Evolutionary conservation across 164 flowering plant genomes (phyloP).

Genomic region (Protea cynaroides): DNA sequence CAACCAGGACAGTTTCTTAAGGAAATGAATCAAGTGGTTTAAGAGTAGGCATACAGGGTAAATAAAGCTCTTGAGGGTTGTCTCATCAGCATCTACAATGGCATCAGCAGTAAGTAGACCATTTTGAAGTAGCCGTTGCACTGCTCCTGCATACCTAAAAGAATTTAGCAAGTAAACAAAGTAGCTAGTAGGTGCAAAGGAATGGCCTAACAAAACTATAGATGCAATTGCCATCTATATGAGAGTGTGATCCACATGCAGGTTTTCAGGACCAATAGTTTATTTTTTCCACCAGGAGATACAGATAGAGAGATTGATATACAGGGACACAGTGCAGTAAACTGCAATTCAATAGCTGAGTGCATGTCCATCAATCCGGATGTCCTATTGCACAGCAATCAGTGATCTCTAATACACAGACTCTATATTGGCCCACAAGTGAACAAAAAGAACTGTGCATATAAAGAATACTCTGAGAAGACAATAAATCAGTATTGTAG

Average conservation of each 20-base stretch:
- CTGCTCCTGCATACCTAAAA: slow-evolving; percentile 61
- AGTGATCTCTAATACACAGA: not conserved
- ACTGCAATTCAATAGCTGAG: not conserved
- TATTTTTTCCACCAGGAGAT: not conserved
- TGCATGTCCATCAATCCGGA: not conserved
- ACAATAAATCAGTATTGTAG: not conserved
- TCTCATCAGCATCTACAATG: slow-evolving; percentile 70
- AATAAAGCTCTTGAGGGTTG: slow-evolving; percentile 60
- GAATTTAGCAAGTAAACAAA: slow-evolving; percentile 9
- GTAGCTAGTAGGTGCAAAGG: not conserved
- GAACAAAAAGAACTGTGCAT: not conserved
- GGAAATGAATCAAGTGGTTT: not conserved
- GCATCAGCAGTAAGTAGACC: slow-evolving; percentile 68
- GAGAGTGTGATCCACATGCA: not conserved
- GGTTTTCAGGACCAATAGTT: not conserved
- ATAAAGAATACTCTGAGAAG: not conserved
- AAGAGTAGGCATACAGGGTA: slow-evolving; percentile 59
- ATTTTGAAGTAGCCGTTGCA: slow-evolving; percentile 73
- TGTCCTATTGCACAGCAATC: not conserved
- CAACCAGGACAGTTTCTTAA: not conserved
- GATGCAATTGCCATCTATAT: not conserved
- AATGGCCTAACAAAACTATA: not conserved
- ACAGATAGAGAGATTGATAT: not conserved
- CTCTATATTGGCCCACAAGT: not conserved
- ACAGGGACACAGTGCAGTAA: not conserved